Base-by-base conservation (phyloP, 2,329 filamentous ascomycete genomes). In the Neoarthrinium moseri region DNA sequence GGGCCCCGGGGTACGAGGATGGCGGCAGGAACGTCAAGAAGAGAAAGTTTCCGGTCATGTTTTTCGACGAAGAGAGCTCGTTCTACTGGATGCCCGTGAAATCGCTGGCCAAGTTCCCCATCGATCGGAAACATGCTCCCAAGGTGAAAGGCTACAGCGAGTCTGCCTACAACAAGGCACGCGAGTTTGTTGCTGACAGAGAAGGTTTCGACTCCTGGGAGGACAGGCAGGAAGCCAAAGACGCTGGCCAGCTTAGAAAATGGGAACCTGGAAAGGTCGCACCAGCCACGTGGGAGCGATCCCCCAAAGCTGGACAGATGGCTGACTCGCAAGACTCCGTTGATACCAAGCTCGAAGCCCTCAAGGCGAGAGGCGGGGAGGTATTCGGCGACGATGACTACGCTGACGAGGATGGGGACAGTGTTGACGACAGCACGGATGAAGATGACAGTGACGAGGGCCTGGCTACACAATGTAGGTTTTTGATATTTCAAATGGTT, bases 31-130 rank as follows among this genome's bases (percentile, higher is more conserved):
- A 56, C n/a, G 57, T 65, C 5, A 52, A 49, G 21, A 56, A 57
- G 47, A 62, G 69, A 6, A 64, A 64, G 33, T 71, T 71, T 15
- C 68, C 69, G 0, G 65, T 69, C 13, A 60, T 68, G 58, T 70
- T 65, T 47, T 67, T 68, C 26, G 68, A 70, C 29, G 41, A 50
- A 17, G 41, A 47, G 0, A 51, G 46, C 45, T 61, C 56, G 26
- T 56, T 55, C 26, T 43, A 29, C 8, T 60, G 61, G 61, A 40
- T 61, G 12, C 24, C 49, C 6, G 58, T 55, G 23, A 46, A 33
- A 13, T 22, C 43, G 18, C 32, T 63, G 11, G 48, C 42, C 13
- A 51, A 49, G 38, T 57, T 62, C 24, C 55, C 54, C n/a, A 51
- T 61, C 1, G 52, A 57, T 34, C 18, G 46, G 15, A 38, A 23